phyloP scores from a whole-genome alignment of 2,329 filamentous ascomycete genomes.

The Camillea tinctor region DNA sequence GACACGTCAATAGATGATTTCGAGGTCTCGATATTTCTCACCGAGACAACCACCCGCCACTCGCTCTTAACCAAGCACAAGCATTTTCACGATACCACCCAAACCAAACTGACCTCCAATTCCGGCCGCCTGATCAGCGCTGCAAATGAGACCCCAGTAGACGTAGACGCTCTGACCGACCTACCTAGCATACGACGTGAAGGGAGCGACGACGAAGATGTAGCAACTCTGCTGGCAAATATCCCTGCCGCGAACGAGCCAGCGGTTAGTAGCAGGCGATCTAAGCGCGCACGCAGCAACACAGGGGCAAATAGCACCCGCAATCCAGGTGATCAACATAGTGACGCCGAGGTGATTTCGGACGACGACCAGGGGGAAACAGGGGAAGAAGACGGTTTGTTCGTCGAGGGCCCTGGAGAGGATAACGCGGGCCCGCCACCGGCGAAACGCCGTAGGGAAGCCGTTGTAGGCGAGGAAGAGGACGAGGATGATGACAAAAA shows the following conservation, averaged over 20 bases:
- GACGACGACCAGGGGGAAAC: conserved; percentile 36
- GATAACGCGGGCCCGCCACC: conserved; percentile 43
- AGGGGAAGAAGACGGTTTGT: conserved; percentile 30
- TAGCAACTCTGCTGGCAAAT: conserved; percentile 51
- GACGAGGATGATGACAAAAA: conserved; percentile 72
- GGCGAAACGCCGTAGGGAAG: conserved; percentile 45
- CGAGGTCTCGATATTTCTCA: conserved; percentile 91
- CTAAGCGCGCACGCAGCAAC: conserved; percentile 33
- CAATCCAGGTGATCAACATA: conserved; percentile 29
- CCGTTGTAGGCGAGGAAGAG: conserved; percentile 31
- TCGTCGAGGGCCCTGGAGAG: conserved; percentile 32
- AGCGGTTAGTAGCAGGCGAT: conserved; percentile 26
- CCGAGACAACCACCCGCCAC: conserved; percentile 80
- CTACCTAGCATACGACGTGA: conserved; percentile 46
- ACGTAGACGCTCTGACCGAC: conserved; percentile 44
- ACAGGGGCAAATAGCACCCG: conserved; percentile 24
- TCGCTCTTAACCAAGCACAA: conserved; percentile 85
- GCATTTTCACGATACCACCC: conserved; percentile 61
- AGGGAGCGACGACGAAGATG: conserved; percentile 59
- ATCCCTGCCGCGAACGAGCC: conserved; percentile 48
- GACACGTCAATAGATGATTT: conserved; percentile 71
- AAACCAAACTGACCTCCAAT: conserved; percentile 58
- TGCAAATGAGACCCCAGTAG: conserved; percentile 52
- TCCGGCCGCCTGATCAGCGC: conserved; percentile 60
- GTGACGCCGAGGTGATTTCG: conserved; percentile 36